phyloP scores from a whole-genome alignment of 1,139 yeast genomes.

The Candida glucosophila region DNA sequence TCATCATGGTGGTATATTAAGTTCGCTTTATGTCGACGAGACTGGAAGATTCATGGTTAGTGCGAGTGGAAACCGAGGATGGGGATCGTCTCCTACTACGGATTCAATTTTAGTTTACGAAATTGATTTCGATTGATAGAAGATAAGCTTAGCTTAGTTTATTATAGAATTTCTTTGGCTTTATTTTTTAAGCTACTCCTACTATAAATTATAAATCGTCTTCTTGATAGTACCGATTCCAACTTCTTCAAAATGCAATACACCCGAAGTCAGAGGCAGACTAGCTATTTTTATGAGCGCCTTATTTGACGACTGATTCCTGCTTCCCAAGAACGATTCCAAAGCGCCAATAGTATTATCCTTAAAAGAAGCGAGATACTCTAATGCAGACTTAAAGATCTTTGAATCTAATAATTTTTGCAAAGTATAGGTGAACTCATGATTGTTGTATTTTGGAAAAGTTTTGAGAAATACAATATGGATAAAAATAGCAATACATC shows the following conservation, averaged over 20 bases:
- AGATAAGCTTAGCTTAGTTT: too few relatives aligned
- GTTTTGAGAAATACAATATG: conserved; percentile 26
- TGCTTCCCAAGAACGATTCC: too few relatives aligned
- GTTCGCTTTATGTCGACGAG: conserved; percentile 67
- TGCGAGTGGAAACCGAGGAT: conserved; percentile 92
- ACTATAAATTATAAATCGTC: conserved; percentile 13
- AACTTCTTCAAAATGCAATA: conserved; percentile 17
- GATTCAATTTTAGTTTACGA: conserved; percentile 80
- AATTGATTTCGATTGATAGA: conserved; percentile 42
- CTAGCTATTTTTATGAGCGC: too few relatives aligned
- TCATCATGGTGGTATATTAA: conserved; percentile 49
- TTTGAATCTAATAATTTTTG: too few relatives aligned
- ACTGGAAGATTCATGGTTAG: conserved; percentile 82
- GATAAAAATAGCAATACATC: conserved; percentile 31
- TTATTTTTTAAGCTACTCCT: conserved; percentile 2
- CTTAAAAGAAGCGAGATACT: too few relatives aligned
- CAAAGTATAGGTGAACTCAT: too few relatives aligned
- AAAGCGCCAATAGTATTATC: too few relatives aligned
- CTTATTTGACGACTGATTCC: too few relatives aligned
- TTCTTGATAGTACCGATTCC: conserved; percentile 26
- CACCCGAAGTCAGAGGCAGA: too few relatives aligned
- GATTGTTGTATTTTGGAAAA: conserved; percentile 8
- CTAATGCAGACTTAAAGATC: too few relatives aligned
- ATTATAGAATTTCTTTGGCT: conserved; percentile 1
- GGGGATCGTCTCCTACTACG: conserved; percentile 74